Percentiles rank a stretch among this genome's conserved stretches.
These are phyloP conservation scores for Annulohypoxylon truncatum DNA, from an alignment of 2,329 filamentous ascomycete species.

Conservation along the genomic window DNA sequence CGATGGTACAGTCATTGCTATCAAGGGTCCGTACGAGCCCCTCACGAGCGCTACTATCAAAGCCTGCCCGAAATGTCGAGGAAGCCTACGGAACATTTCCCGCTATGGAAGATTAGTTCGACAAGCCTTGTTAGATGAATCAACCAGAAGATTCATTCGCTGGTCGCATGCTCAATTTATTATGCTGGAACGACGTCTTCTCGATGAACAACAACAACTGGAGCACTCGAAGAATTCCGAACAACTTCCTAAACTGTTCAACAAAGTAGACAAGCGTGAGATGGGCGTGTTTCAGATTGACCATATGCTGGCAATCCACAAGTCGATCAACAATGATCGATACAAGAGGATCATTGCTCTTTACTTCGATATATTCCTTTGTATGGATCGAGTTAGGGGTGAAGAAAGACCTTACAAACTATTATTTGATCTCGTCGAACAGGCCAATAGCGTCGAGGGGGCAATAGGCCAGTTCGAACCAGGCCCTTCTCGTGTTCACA, in stretches of 20 bases:
- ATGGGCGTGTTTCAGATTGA: slow-evolving; percentile 2
- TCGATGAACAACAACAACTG: slow-evolving; percentile 14
- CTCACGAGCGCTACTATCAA: slow-evolving; percentile 4
- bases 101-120: slow-evolving; percentile 26
- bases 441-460: neutral
- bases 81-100: slow-evolving; percentile 20
- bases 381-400: slow-evolving; percentile 1
- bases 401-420: slow-evolving; percentile 25
- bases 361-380: slow-evolving; percentile 7
- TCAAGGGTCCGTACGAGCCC: neutral
- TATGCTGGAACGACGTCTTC: slow-evolving; percentile 5
- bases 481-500: slow-evolving; percentile 17
- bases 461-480: neutral
- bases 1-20: neutral
- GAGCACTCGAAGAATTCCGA: neutral
- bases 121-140: slow-evolving; percentile 11
- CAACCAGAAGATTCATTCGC: slow-evolving; percentile 32
- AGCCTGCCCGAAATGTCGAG: slow-evolving; percentile 13
- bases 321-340: slow-evolving; percentile 22
- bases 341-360: slow-evolving; percentile 15
- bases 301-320: slow-evolving; percentile 17
- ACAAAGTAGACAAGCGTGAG: neutral
- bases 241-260: neutral
- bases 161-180: neutral
- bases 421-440: slow-evolving; percentile 8